phyloP scores from a whole-genome alignment of 139 green algal genomes.

The Micractinium sp. region DNA sequence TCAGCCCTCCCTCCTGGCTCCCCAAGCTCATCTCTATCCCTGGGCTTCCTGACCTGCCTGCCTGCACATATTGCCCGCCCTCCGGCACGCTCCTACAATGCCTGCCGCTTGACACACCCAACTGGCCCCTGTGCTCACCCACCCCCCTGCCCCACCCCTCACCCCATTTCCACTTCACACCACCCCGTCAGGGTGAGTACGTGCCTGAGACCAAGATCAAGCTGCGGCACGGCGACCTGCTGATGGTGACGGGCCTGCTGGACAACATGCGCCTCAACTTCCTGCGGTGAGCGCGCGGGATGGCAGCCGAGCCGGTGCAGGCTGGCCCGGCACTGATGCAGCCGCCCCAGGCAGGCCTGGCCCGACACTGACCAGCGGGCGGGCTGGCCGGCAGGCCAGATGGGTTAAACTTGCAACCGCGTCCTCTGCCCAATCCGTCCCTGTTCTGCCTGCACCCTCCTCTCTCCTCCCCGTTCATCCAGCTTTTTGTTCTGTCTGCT shows the following conservation, averaged over 20 bases:
- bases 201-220: constrained; percentile 59
- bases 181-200: constrained; percentile 2
- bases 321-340: too few species aligned
- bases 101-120: too few species aligned
- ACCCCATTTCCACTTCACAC: not conserved
- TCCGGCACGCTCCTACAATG: too few species aligned
- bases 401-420: too few species aligned
- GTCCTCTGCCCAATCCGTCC: too few species aligned
- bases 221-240: constrained; percentile 62
- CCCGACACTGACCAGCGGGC: not conserved
- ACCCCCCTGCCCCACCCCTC: not conserved
- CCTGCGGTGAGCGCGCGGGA: constrained; percentile 51
- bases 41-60: not conserved
- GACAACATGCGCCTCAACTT: constrained; percentile 66
- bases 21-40: not conserved
- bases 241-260: constrained; percentile 63
- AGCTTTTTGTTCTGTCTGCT: too few species aligned
- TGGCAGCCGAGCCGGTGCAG: too few species aligned
- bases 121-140: not conserved
- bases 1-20: not conserved
- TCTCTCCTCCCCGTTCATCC: too few species aligned
- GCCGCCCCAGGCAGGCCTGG: not conserved
- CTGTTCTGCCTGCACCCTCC: too few species aligned
- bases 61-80: too few species aligned
- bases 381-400: not conserved